Conservation (phyloP, 441 rosid species). For the Adansonia gregorii region DNA sequence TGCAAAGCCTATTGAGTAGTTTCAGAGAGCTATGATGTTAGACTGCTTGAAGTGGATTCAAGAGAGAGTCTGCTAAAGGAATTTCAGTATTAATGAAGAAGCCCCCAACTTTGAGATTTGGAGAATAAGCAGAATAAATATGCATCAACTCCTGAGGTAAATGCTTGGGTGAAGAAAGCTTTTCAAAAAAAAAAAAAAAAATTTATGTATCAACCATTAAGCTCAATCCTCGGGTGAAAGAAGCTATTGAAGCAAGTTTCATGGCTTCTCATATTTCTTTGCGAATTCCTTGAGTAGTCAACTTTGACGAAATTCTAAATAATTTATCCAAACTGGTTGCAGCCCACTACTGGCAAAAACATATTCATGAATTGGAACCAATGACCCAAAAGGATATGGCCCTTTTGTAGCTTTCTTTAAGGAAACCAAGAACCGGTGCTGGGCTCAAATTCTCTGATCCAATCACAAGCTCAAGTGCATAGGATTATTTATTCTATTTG, state of each 20-base stretch:
- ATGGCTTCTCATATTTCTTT: conserved; percentile 60
- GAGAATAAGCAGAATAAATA: too few relatives aligned
- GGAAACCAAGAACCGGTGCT: conserved; percentile 81
- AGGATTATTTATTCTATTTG: conserved; percentile 40
- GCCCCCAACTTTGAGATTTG: too few relatives aligned
- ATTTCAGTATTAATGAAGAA: neutral
- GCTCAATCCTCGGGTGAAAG: neutral
- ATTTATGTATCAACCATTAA: too few relatives aligned
- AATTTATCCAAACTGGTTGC: conserved; percentile 68
- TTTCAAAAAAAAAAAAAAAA: too few relatives aligned
- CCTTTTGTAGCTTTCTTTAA: conserved; percentile 89
- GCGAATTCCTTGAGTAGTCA: conserved; percentile 70
- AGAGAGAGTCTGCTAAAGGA: conserved; percentile 14
- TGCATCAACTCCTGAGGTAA: too few relatives aligned
- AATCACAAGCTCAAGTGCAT: conserved; percentile 86
- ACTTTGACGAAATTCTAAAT: conserved; percentile 80
- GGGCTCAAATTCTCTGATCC: conserved; percentile 94
- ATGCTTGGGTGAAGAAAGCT: too few relatives aligned
- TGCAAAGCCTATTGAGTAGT: neutral
- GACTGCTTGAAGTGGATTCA: conserved; percentile 16
- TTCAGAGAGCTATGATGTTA: conserved; percentile 9
- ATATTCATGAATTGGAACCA: conserved; percentile 80
- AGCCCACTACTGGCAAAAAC: conserved; percentile 91
- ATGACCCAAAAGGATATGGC: conserved; percentile 87
- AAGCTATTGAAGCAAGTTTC: conserved; percentile 28